phyloP scores from a whole-genome alignment of 2,329 filamentous ascomycete genomes.

The Penicillium expansum region DNA sequence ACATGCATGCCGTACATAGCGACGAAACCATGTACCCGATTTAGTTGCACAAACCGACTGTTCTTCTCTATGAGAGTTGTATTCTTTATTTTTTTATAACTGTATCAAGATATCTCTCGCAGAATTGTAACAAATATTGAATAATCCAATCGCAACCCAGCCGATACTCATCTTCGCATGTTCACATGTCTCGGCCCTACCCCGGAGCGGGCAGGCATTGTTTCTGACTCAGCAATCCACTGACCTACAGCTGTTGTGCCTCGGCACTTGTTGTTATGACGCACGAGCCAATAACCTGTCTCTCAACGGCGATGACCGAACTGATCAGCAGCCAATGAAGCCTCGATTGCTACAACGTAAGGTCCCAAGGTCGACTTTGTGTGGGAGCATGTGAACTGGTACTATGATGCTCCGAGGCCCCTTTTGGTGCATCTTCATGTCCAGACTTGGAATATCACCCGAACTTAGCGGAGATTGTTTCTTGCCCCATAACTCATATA shows the following conservation, averaged over 20 bases:
- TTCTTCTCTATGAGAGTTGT: neutral
- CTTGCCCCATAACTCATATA: slow-evolving; percentile 19
- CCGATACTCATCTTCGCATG: neutral
- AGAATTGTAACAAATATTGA: neutral
- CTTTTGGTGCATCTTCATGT: slow-evolving; percentile 6
- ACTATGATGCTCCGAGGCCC: slow-evolving; percentile 20
- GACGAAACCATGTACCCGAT: neutral
- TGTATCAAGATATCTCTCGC: neutral
- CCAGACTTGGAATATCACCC: slow-evolving; percentile 9
- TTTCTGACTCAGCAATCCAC: slow-evolving; percentile 2
- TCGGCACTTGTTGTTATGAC: slow-evolving; percentile 23
- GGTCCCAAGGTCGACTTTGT: slow-evolving; percentile 1
- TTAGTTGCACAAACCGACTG: no score
- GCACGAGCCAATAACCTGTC: slow-evolving; percentile 18
- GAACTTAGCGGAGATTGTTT: slow-evolving; percentile 8
- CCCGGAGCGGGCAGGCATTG: no score
- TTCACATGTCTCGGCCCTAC: slow-evolving; percentile 22
- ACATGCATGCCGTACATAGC: neutral
- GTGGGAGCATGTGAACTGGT: slow-evolving; percentile 9
- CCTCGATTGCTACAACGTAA: slow-evolving; percentile 8
- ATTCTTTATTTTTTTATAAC: neutral
- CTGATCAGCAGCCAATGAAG: slow-evolving; percentile 19
- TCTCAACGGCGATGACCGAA: slow-evolving; percentile 18
- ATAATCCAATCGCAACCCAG: neutral
- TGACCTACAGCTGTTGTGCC: slow-evolving; percentile 5